Evolutionary conservation across 495 filamentous ascomycete species (phyloP).

Genomic region (Lichina pygmaea): DNA sequence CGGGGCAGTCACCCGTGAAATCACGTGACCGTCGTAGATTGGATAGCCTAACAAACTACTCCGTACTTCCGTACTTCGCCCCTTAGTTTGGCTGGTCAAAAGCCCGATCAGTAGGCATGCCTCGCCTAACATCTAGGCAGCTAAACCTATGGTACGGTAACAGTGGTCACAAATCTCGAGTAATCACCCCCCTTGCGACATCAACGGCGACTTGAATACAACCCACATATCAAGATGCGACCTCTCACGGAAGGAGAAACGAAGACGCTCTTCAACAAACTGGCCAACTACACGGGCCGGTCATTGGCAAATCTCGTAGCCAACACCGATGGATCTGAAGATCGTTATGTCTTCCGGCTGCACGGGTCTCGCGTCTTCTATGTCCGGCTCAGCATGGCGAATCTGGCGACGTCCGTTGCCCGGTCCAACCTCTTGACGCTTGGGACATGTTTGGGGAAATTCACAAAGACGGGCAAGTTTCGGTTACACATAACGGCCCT

Average conservation of each 20-base stretch:
- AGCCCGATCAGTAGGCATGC: no score
- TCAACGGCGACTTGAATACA: no score
- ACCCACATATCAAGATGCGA: constrained; percentile 24
- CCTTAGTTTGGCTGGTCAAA: no score
- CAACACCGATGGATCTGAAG: constrained; percentile 30
- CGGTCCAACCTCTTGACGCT: constrained; percentile 54
- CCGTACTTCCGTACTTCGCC: no score
- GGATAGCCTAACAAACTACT: no score
- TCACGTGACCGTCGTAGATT: no score
- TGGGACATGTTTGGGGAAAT: constrained; percentile 70
- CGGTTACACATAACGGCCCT: constrained; percentile 61
- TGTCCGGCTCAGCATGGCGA: constrained; percentile 60
- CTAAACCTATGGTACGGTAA: no score
- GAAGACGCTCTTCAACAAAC: constrained; percentile 49
- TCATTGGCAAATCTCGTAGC: constrained; percentile 61
- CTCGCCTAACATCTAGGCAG: no score
- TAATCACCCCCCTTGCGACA: no score
- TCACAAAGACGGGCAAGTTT: constrained; percentile 85
- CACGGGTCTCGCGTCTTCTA: constrained; percentile 66
- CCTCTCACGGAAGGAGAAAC: constrained; percentile 49
- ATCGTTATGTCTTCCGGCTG: constrained; percentile 68
- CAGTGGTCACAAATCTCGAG: no score
- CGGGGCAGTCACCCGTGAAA: no score
- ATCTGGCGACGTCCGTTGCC: constrained; percentile 62
- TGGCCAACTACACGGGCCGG: constrained; percentile 58